Evolutionary conservation across 805 yeast genomes (phyloP).

Genomic region (Metschnikowia corniflorae): DNA sequence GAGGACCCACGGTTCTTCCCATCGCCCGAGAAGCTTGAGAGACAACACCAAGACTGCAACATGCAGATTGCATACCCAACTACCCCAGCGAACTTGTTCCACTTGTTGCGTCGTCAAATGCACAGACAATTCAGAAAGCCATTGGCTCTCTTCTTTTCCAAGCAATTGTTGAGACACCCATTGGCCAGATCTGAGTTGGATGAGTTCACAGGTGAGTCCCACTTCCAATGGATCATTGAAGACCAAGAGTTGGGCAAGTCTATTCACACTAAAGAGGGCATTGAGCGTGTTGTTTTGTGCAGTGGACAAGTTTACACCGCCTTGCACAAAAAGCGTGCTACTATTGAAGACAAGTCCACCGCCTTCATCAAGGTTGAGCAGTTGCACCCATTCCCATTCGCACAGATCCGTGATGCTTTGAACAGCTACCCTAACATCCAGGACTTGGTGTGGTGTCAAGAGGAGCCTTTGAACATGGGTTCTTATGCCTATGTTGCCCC

Average conservation of each 20-base stretch:
- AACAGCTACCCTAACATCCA: slow-evolving; percentile 75
- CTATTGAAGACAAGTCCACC: slow-evolving; percentile 71
- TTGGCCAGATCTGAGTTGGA: slow-evolving; percentile 80
- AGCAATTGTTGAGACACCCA: slow-evolving; percentile 86
- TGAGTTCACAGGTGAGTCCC: slow-evolving; percentile 89
- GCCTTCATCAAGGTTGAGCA: slow-evolving; percentile 91
- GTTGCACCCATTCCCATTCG: slow-evolving; percentile 98
- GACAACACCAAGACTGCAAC: slow-evolving; percentile 99
- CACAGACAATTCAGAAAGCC: slow-evolving; percentile 98
- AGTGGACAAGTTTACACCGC: slow-evolving; percentile 96
- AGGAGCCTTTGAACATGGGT: slow-evolving; percentile 98
- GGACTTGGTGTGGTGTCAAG: slow-evolving; percentile 96
- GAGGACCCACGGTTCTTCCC: slow-evolving; percentile 97
- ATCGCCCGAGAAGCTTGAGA: slow-evolving; percentile 75
- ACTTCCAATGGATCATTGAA: slow-evolving; percentile 94
- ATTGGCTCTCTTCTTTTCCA: slow-evolving; percentile 82
- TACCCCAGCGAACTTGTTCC: slow-evolving; percentile 96
- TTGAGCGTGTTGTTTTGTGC: slow-evolving; percentile 80
- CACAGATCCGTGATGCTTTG: slow-evolving; percentile 82
- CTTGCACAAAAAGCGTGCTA: slow-evolving; percentile 81
- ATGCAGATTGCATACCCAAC: slow-evolving; percentile 98
- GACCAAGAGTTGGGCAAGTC: slow-evolving; percentile 81
- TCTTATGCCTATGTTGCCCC: slow-evolving; percentile 77
- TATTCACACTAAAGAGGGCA: slow-evolving; percentile 74
- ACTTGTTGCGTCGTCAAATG: slow-evolving; percentile 96